phyloP scores from a whole-genome alignment of 2,329 filamentous ascomycete species.

The Emmonsiellopsis sp. region DNA sequence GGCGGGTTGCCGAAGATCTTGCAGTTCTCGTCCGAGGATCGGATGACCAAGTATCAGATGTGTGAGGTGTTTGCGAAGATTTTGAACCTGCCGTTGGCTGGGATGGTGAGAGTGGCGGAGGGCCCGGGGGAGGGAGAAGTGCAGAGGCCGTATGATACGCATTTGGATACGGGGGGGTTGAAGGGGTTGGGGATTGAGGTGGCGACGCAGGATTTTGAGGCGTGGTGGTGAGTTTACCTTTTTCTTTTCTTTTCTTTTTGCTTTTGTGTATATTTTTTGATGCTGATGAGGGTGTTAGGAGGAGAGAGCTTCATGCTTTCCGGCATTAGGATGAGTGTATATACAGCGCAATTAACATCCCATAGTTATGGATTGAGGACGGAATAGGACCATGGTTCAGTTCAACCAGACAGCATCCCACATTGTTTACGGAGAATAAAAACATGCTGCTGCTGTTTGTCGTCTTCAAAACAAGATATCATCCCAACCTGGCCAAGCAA shows the following conservation, averaged over 20 bases:
- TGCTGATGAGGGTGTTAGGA: not conserved
- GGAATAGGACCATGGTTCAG: not conserved
- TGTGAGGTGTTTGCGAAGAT: slow-evolving; percentile 70
- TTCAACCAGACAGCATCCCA: too few species aligned
- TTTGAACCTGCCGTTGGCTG: slow-evolving; percentile 61
- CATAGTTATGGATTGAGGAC: not conserved
- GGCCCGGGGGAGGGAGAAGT: slow-evolving; percentile 64
- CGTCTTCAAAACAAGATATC: too few species aligned
- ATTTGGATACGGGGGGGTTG: slow-evolving; percentile 68
- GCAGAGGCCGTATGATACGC: slow-evolving; percentile 78
- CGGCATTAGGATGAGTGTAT: not conserved
- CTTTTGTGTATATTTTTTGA: not conserved
- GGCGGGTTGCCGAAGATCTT: slow-evolving; percentile 57
- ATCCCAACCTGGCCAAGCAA: too few species aligned
- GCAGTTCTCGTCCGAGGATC: slow-evolving; percentile 81
- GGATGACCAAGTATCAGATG: slow-evolving; percentile 84
- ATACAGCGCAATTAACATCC: too few species aligned
- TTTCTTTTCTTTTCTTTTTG: not conserved
- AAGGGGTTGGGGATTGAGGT: slow-evolving; percentile 67
- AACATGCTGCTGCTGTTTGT: too few species aligned
- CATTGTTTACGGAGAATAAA: too few species aligned
- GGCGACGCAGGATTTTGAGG: slow-evolving; percentile 62
- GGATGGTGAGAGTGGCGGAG: slow-evolving; percentile 56
- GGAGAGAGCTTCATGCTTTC: slow-evolving; percentile 3
- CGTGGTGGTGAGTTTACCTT: slow-evolving; percentile 58